phyloP scores from a whole-genome alignment of 106 monocot species.

The Posidonia australis region DNA sequence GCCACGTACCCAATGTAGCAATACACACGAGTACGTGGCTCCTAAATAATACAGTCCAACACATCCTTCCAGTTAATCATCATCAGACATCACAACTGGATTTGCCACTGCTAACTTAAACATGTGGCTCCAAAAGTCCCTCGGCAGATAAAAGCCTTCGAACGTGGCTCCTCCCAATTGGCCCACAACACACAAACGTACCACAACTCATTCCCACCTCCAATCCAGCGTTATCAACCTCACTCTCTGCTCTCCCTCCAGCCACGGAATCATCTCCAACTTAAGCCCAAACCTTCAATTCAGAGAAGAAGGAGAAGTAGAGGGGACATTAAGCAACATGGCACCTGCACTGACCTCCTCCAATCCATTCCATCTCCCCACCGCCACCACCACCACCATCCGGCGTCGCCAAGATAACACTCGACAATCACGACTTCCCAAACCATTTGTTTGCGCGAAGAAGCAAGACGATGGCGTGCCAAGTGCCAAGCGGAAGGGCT shows the following conservation, averaged over 20 bases:
- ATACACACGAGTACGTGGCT: too few species aligned
- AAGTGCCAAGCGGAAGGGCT: constrained; percentile 11
- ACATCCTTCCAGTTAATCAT: too few species aligned
- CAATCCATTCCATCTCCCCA: constrained; percentile 11
- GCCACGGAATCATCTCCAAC: not conserved
- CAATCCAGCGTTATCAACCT: not conserved
- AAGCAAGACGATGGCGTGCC: constrained; percentile 2
- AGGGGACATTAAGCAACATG: not conserved
- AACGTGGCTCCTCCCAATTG: constrained; percentile 12
- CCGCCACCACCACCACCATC: constrained; percentile 1
- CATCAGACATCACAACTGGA: too few species aligned
- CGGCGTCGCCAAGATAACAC: not conserved
- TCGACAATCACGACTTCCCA: not conserved
- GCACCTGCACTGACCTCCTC: constrained; percentile 10
- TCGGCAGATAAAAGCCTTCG: not conserved
- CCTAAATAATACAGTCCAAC: too few species aligned
- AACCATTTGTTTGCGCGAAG: constrained; percentile 23
- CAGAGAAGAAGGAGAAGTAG: not conserved
- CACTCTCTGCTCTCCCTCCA: not conserved
- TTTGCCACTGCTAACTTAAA: too few species aligned
- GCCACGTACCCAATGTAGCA: too few species aligned
- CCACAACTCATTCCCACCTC: not conserved
- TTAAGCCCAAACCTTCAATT: not conserved
- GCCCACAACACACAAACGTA: not conserved
- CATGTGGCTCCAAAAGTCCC: not conserved